A percentile compares a stretch with the other conserved stretches of the same genome.
phyloP scores from a whole-genome alignment of 371 early-diverging fungal genomes.

The Actinomortierella wolfii region DNA sequence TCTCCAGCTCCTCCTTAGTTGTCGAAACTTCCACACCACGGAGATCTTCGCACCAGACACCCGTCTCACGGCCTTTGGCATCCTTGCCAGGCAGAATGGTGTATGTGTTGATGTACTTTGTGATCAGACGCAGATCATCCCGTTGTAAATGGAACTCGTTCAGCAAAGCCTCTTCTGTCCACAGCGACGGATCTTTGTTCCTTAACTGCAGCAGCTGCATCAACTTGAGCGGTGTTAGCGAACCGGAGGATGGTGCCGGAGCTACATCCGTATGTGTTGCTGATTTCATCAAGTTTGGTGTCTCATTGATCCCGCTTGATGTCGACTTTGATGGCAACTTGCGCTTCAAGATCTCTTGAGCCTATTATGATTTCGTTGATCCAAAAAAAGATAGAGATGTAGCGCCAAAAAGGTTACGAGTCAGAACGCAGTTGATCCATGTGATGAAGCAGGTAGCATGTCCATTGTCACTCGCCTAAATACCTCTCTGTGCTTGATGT shows the following conservation, averaged over 20 bases:
- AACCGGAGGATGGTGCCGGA: neutral
- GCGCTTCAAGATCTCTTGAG: conserved; percentile 28
- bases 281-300: conserved; percentile 7
- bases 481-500: conserved; percentile 43
- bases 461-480: too few species aligned
- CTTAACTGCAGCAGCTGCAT: conserved; percentile 34
- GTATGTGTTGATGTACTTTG: conserved; percentile 42
- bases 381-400: neutral
- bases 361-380: conserved; percentile 16
- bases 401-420: neutral
- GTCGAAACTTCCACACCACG: conserved; percentile 26
- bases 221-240: conserved; percentile 31
- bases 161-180: conserved; percentile 23
- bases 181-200: conserved; percentile 37
- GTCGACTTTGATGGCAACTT: conserved; percentile 30
- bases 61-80: conserved; percentile 34
- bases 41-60: conserved; percentile 47
- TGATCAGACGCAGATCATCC: conserved; percentile 21
- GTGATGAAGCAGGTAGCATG: too few species aligned
- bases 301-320: neutral
- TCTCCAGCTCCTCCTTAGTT: conserved; percentile 12
- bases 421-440: neutral
- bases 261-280: neutral
- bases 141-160: conserved; percentile 20
- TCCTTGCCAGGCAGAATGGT: conserved; percentile 42